Evolutionary conservation across 495 filamentous ascomycete genomes (phyloP).

Genomic region (Neurospora sublineolata): DNA sequence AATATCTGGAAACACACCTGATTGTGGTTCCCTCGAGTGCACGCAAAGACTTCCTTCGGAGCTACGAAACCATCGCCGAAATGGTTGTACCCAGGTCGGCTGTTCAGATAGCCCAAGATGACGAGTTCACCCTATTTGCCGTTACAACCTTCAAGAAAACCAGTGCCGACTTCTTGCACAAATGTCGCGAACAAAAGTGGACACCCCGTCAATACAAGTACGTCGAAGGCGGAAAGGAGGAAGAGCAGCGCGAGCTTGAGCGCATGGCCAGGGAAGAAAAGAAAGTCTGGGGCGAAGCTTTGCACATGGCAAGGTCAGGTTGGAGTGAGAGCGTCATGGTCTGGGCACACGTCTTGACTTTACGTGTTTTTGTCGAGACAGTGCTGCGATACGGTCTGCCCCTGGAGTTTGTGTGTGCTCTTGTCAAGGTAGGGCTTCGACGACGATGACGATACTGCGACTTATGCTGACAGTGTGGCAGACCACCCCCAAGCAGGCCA

Average conservation of each 20-base stretch:
- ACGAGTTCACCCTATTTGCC: constrained; percentile 77
- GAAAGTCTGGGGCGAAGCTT: constrained; percentile 83
- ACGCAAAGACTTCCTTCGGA: constrained; percentile 75
- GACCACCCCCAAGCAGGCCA: constrained; percentile 71
- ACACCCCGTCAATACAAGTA: constrained; percentile 90
- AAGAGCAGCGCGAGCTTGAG: constrained; percentile 75
- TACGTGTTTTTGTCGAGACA: constrained; percentile 94
- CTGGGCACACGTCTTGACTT: constrained; percentile 80
- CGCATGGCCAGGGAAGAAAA: constrained; percentile 66
- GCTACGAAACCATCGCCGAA: constrained; percentile 74
- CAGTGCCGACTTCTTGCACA: constrained; percentile 72
- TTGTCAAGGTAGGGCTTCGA: constrained; percentile 61
- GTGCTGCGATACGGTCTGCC: constrained; percentile 89
- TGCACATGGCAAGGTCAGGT: constrained; percentile 71
- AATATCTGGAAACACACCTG: constrained; percentile 93
- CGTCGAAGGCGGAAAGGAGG: constrained; percentile 75
- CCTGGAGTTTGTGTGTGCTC: constrained; percentile 69
- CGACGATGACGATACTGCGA: neutral
- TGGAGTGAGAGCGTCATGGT: constrained; percentile 94
- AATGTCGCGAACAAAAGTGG: constrained; percentile 83
- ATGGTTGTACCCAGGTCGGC: constrained; percentile 85
- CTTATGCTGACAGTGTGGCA: constrained; percentile 29
- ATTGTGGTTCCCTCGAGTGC: constrained; percentile 69
- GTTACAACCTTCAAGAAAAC: constrained; percentile 91
- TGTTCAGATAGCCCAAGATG: constrained; percentile 61